phyloP scores from a whole-genome alignment of 129 eudicot species.

The Solidago caesia region DNA sequence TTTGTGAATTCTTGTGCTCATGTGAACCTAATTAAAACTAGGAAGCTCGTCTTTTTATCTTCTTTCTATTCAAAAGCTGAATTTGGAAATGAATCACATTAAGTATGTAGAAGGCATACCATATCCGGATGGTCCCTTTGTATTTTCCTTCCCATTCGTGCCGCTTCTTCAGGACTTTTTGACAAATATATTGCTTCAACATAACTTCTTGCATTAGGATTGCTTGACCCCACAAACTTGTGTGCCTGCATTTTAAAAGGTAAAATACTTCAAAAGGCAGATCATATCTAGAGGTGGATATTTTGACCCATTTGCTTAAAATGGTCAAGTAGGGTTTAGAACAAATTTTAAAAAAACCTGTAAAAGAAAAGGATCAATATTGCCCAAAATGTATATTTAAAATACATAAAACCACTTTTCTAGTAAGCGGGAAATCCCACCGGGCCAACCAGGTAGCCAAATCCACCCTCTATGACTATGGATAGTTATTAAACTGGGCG shows the following conservation, averaged over 20 bases:
- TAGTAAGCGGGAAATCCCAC: too few species aligned
- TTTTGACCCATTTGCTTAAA: neutral
- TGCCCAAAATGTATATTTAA: neutral
- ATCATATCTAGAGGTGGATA: neutral
- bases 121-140: conserved; percentile 75
- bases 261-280: neutral
- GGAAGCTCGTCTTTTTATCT: neutral
- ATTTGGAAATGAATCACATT: neutral
- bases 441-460: too few species aligned
- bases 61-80: neutral
- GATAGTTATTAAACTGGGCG: too few species aligned
- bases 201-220: conserved; percentile 53
- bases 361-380: neutral
- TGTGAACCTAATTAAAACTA: neutral
- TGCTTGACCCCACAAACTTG: conserved; percentile 68
- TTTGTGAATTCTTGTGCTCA: neutral
- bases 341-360: too few species aligned
- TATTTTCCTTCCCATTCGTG: conserved; percentile 75
- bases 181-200: conserved; percentile 58
- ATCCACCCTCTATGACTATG: too few species aligned
- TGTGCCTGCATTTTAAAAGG: conserved; percentile 52
- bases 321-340: neutral
- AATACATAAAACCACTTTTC: too few species aligned
- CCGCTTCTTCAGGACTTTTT: conserved; percentile 98
- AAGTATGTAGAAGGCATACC: conserved; percentile 45